Base-by-base conservation (phyloP, 1,284 basidiomycete species). In the Trichosporon ovoides region DNA sequence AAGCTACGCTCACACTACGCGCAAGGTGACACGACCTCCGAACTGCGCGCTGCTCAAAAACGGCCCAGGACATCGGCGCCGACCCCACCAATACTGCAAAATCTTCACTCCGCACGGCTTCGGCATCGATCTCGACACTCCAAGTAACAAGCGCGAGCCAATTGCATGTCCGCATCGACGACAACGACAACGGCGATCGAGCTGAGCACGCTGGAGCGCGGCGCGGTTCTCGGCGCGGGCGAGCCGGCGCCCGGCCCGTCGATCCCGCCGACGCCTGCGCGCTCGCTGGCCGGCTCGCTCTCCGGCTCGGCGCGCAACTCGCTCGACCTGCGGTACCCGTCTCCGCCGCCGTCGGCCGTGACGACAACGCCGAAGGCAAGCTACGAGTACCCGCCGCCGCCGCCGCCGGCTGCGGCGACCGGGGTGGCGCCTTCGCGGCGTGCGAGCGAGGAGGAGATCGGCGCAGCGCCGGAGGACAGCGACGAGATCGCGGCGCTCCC, bases 401-500 rank as follows among this genome's bases (percentile, higher is more conserved):
- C 12, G 14, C 38, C 38, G 11, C 22, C 38, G 9, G 4, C 28
- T 9, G 28, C 28, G 5, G 5, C 9, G 5, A 5, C 28, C 28
- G 28, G 5, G 28, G 5, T 9, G 11, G 24, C 4, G 24, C 43
- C 24, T 24, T 48, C 43, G 22, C 24, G 43, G 2, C 7, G 43
- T 9, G 22, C 43, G 22, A 48, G 43, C 24, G 43, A 48, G 22
- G 43, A 48, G 22, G 43, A 31, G 2, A 31, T 28, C 16, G 43
- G 22, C 14, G n/a, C 24, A 12, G 38, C 18, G n/a, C 37, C 28
- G 12, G n/a, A 7, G 11, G 18, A 20, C 28, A 5, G 2, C 24
- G n/a, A 28, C 28, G 22, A 22, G 24, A 24, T 35, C 19, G 3
- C 40, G n/a, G 55, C 65, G 24, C 68, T 79, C 1, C 69, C 68